Percentiles rank a stretch among this genome's conserved stretches.
phyloP scores from a whole-genome alignment of 140 eudicot genomes.

The Cichorium intybus region DNA sequence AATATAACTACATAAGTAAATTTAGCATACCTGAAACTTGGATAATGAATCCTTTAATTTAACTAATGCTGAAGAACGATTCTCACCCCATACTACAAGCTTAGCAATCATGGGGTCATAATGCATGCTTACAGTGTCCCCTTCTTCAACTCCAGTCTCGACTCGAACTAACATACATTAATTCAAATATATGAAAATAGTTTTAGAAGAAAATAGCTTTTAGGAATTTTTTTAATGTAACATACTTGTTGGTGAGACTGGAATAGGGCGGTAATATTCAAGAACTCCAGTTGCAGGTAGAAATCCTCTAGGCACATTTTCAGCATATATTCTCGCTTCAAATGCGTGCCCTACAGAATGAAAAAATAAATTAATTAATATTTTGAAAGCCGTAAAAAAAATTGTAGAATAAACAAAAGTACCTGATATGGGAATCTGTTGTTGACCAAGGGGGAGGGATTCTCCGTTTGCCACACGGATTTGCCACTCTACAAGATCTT shows the following conservation, averaged over 20 bases:
- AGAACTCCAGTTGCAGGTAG: slow-evolving; percentile 98
- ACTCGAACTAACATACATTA: slow-evolving; percentile 67
- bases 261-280: slow-evolving; percentile 80
- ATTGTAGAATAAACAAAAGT: no score
- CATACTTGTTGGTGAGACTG: slow-evolving; percentile 70
- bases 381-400: neutral
- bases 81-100: slow-evolving; percentile 96
- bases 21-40: slow-evolving; percentile 69
- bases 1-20: no score
- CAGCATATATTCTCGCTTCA: slow-evolving; percentile 99
- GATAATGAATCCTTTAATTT: slow-evolving; percentile 86
- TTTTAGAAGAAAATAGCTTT: neutral
- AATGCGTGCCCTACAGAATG: slow-evolving; percentile 83
- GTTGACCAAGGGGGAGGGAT: slow-evolving; percentile 76
- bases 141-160: slow-evolving; percentile 98
- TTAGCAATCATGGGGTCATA: slow-evolving; percentile 99
- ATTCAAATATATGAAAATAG: neutral
- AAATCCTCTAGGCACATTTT: slow-evolving; percentile 94
- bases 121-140: slow-evolving; percentile 97
- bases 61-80: slow-evolving; percentile 76
- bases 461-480: slow-evolving; percentile 98
- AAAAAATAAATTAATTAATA: no score
- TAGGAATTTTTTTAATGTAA: neutral
- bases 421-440: slow-evolving; percentile 86
- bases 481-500: slow-evolving; percentile 99